Evolutionary conservation across 805 yeast genomes (phyloP), one percentile per base, ranked within the genome.

Genomic region (Candida berthetii): DNA sequence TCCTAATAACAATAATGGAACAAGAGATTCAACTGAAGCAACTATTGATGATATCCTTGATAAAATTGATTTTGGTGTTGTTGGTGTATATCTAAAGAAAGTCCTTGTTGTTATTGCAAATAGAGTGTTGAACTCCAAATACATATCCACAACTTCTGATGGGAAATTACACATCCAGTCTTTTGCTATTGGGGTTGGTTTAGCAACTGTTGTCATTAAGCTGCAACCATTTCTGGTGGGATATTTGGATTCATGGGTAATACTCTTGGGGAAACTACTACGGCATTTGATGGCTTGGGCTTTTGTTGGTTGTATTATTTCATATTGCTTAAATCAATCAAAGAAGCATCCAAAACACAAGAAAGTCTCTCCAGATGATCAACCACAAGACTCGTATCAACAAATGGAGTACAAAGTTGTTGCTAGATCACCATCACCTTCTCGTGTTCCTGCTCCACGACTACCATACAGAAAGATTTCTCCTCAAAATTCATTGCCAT

Each of bases 81-180:
- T 36, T 11, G 41, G 43, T 2, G 22, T 25, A 1, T 9, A 43
- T 3, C 1, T 45, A 8, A 49, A 44, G 31, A 35, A 14, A 2
- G 3, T 42, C 5, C 3, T 31, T 1, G 13, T 37, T 2, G 36
- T 36, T 2, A 13, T 48, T 9, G 22, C 43, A 3, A 29, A 37
- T 6, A 40, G 29, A 34, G 20, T 55, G 2, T 19, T 48, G n/a
- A 37, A 33, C 1, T 58, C 62, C 0, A 27, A 36, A 7, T 58
- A 54, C 36, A 47, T 58, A 11, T 42, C 47, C 25, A 37, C 55
- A 1, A 45, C 42, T 7, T 47, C 46, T 29, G 45, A 44, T n/a
- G 57, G 56, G 10, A 49, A 47, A 35, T 13, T 59, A 2, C 63
- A 59, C 38, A 31, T 59, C 1, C 57, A 57, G 15, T 53, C 59